These are phyloP conservation scores for Xylaria sp. DNA, from an alignment of 2,329 filamentous ascomycete species.

Conservation along the genomic window DNA sequence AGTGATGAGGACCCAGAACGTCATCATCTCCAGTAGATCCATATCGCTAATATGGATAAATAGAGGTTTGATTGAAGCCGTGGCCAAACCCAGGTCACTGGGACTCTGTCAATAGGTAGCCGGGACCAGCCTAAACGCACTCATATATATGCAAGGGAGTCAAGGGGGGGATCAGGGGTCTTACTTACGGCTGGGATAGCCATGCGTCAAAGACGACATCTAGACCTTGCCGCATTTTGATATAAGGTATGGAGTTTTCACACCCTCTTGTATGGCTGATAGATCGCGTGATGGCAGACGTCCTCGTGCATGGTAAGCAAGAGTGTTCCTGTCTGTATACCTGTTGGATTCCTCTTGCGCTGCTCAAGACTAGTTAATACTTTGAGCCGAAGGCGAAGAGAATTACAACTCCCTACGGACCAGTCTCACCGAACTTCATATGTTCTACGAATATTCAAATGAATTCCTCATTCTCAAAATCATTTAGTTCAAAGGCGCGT, in stretches of 20 bases:
- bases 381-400: not conserved
- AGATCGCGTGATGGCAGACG: conserved; percentile 17
- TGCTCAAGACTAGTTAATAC: not conserved
- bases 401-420: not conserved
- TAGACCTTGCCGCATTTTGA: conserved; percentile 14
- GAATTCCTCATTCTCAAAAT: not conserved
- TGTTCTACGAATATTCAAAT: not conserved
- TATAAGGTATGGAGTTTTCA: conserved; percentile 6
- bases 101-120: not conserved
- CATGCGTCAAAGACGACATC: conserved; percentile 14
- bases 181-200: conserved; percentile 14
- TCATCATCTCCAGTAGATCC: conserved; percentile 16
- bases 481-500: not conserved
- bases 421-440: not conserved
- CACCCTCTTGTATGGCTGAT: conserved; percentile 3
- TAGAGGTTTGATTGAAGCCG: not conserved
- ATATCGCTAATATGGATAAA: conserved; percentile 22
- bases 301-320: conserved; percentile 25
- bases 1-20: conserved; percentile 25
- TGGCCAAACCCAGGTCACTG: conserved; percentile 17
- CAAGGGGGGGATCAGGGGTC: not conserved
- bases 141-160: conserved; percentile 21
- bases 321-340: not conserved
- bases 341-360: not conserved
- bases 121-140: not conserved